phyloP scores from a whole-genome alignment of 768 basidiomycete genomes.

The Russula olivacea region DNA sequence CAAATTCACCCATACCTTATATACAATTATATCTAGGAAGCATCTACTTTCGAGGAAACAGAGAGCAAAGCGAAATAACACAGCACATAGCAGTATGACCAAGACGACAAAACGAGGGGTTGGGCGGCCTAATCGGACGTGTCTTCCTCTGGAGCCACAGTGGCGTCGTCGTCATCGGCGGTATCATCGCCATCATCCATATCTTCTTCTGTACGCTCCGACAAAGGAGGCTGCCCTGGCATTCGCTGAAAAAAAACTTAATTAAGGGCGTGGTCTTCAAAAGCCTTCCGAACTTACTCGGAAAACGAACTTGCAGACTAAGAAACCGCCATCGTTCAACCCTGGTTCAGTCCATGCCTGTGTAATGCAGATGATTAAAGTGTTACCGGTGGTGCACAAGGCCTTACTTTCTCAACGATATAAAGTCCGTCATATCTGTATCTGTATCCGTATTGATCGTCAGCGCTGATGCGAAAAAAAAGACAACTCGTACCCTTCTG shows the following conservation, averaged over 20 bases:
- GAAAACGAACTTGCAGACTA: conserved; percentile 84
- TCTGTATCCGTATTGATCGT: conserved; percentile 32
- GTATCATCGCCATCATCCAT: not conserved
- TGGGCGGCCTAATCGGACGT: not conserved
- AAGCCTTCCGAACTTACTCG: conserved; percentile 43
- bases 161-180: not conserved
- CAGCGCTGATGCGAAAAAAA: not conserved
- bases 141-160: not conserved
- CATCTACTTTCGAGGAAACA: not conserved
- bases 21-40: not conserved
- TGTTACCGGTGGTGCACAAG: not conserved
- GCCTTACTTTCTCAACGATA: conserved; percentile 57
- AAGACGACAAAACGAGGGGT: not conserved
- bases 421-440: conserved; percentile 94
- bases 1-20: not conserved
- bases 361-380: conserved; percentile 9
- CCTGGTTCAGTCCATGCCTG: conserved; percentile 76
- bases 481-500: conserved; percentile 51
- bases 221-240: conserved; percentile 44
- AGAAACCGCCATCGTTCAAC: conserved; percentile 56
- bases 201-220: not conserved
- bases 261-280: not conserved
- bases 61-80: not conserved
- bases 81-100: not conserved
- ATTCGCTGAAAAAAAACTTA: conserved; percentile 43